A percentile compares a stretch with the other conserved stretches of the same genome.
Evolutionary conservation across 148 eudicot species (phyloP).

Genomic region (Camellia lanceoleosa): DNA sequence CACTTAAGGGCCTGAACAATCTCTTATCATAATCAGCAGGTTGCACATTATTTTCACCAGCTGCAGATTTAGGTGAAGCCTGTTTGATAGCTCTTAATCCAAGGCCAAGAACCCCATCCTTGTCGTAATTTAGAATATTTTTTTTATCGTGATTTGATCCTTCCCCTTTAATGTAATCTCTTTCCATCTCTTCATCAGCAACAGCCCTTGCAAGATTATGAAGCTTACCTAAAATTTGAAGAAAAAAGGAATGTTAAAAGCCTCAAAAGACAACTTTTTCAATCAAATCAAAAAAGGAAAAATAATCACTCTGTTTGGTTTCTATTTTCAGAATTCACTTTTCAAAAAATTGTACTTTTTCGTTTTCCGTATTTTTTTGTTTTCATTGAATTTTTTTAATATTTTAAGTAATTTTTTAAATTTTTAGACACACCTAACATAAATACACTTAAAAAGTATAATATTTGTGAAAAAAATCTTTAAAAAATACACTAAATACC

Average conservation of each 20-base stretch:
- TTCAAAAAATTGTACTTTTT: too few species aligned
- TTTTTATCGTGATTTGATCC: constrained; percentile 45
- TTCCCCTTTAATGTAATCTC: constrained; percentile 49
- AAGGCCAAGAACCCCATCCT: constrained; percentile 73
- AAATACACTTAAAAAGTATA: too few species aligned
- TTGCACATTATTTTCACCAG: constrained; percentile 48
- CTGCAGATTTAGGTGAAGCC: constrained; percentile 30
- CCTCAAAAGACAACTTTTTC: not conserved
- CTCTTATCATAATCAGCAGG: constrained; percentile 63
- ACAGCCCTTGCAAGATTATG: constrained; percentile 99
- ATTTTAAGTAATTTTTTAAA: too few species aligned
- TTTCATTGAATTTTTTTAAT: too few species aligned
- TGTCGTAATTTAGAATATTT: constrained; percentile 41
- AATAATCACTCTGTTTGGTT: too few species aligned
- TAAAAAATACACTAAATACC: too few species aligned
- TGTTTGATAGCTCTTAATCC: constrained; percentile 65
- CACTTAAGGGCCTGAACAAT: constrained; percentile 65
- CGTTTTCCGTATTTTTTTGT: too few species aligned
- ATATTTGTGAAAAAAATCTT: too few species aligned
- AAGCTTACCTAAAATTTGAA: constrained; percentile 72
- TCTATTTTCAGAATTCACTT: too few species aligned
- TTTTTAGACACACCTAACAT: too few species aligned
- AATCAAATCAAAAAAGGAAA: not conserved
- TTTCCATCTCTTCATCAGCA: constrained; percentile 84
- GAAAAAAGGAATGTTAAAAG: not conserved